Evolutionary conservation across 495 filamentous ascomycete species (phyloP), one percentile per base, ranked within the genome.

Genomic region (Hyaloscypha bicolor): DNA sequence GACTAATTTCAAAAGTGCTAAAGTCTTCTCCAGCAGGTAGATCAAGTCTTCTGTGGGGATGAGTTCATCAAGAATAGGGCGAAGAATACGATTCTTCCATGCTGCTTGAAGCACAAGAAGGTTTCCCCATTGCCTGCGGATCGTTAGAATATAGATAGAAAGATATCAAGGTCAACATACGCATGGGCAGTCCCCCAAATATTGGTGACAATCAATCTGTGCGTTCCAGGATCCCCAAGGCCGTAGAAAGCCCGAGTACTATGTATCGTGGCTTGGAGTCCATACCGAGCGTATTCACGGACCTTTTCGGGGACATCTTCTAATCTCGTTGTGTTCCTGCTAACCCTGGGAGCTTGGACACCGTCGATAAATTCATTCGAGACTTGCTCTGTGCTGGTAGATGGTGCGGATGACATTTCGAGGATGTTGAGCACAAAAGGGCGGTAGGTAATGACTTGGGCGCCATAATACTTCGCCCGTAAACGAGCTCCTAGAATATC

Each of bases 161-260:
- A 37, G 53, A 53, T 55, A 14, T 14, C 37, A 39, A 68, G 45
- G 52, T 3, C 63, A 8, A 86, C 93, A 87, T 93, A 97, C 93
- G 94, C 94, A 83, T 97, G 94, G 69, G 93, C 90, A 14, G 94
- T 98, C 29, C 94, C 94, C 76, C 96, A 96, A 30, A 97, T 91
- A 73, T 97, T 97, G 9, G 94, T 98, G 53, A 97, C 87, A 37
- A 97, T 88, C 31, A 90, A 88, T 6, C 94, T 86, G 61, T 86
- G 83, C 30, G 79, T 72, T 16, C 78, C 76, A 14, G 76, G 73
- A 42, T 75, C 78, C 42, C 76, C 81, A 53, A 90, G 77, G 0
- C 88, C 87, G 78, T 97, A 91, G 72, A 98, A 96, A 1, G 93
- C 92, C 65, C 84, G 83, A 1, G 94, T 97, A 75, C 93, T 97